A percentile compares a stretch with the other conserved stretches of the same genome.
phyloP scores from a whole-genome alignment of 305 asterid species.

The Stenogyne calaminthoides region DNA sequence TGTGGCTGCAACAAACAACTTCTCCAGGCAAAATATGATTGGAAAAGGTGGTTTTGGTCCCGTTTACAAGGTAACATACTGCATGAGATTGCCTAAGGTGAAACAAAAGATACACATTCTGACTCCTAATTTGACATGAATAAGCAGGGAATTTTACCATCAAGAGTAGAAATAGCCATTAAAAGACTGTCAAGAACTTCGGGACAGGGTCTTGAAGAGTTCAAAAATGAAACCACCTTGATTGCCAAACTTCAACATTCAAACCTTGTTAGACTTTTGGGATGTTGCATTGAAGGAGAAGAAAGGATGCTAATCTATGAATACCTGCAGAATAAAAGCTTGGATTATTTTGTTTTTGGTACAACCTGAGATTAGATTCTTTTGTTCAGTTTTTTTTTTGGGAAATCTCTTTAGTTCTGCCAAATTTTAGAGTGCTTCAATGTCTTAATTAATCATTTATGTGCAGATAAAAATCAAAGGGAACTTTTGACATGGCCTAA shows the following conservation, averaged over 20 bases:
- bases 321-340: conserved; percentile 36
- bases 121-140: neutral
- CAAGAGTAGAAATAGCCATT: conserved; percentile 26
- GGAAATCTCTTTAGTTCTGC: neutral
- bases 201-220: conserved; percentile 37
- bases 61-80: neutral
- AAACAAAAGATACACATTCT: neutral
- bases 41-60: neutral
- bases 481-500: conserved; percentile 33
- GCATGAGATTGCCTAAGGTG: neutral
- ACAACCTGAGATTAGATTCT: too few relatives aligned
- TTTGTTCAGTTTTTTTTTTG: neutral
- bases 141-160: conserved; percentile 27
- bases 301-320: conserved; percentile 33
- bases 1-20: too few relatives aligned
- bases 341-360: conserved; percentile 38
- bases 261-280: conserved; percentile 37
- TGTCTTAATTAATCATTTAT: neutral
- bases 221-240: conserved; percentile 23
- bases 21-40: too few relatives aligned
- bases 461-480: conserved; percentile 26
- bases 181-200: conserved; percentile 34
- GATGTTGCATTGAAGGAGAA: conserved; percentile 28
- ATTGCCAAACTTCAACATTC: conserved; percentile 33
- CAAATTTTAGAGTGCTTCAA: neutral